Evolutionary conservation across 2,329 filamentous ascomycete genomes (phyloP).

Genomic region (Sporothrix humicola): DNA sequence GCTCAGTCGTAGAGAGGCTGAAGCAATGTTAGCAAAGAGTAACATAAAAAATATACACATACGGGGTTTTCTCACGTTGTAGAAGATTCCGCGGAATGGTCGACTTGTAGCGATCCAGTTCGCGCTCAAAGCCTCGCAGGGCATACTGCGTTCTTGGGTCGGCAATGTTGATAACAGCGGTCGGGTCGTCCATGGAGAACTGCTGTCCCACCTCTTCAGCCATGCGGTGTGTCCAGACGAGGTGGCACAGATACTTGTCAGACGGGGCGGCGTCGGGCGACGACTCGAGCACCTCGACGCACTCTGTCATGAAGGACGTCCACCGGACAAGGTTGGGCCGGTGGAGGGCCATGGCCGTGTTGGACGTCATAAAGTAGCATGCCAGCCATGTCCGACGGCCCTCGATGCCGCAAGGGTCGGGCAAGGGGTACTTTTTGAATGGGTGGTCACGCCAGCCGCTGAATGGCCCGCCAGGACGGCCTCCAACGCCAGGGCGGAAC

Average conservation of each 20-base stretch:
- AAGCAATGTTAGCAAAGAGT: background rate
- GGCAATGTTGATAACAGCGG: slow-evolving; percentile 58
- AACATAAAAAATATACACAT: slow-evolving; percentile 44
- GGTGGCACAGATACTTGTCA: slow-evolving; percentile 63
- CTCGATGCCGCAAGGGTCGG: slow-evolving; percentile 61
- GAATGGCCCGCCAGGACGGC: background rate
- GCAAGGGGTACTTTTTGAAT: slow-evolving; percentile 50
- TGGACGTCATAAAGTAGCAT: slow-evolving; percentile 64
- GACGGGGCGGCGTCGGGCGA: slow-evolving; percentile 61
- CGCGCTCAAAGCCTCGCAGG: slow-evolving; percentile 67
- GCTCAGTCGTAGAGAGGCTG: slow-evolving; percentile 67
- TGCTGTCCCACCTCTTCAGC: slow-evolving; percentile 71
- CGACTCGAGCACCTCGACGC: slow-evolving; percentile 60
- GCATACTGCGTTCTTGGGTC: slow-evolving; percentile 69
- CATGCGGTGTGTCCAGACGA: slow-evolving; percentile 65
- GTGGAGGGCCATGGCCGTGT: slow-evolving; percentile 66
- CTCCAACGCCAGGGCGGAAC: background rate
- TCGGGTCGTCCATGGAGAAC: slow-evolving; percentile 70
- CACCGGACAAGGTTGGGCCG: slow-evolving; percentile 65
- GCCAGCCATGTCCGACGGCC: slow-evolving; percentile 63
- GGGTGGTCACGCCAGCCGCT: slow-evolving; percentile 51
- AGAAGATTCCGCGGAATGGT: slow-evolving; percentile 59
- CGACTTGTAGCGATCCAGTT: slow-evolving; percentile 64
- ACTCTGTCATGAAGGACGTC: slow-evolving; percentile 66
- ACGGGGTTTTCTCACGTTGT: slow-evolving; percentile 56